Evolutionary conservation across 306 rosid genomes (phyloP).

Genomic region (Hylodesmum podocarpum): DNA sequence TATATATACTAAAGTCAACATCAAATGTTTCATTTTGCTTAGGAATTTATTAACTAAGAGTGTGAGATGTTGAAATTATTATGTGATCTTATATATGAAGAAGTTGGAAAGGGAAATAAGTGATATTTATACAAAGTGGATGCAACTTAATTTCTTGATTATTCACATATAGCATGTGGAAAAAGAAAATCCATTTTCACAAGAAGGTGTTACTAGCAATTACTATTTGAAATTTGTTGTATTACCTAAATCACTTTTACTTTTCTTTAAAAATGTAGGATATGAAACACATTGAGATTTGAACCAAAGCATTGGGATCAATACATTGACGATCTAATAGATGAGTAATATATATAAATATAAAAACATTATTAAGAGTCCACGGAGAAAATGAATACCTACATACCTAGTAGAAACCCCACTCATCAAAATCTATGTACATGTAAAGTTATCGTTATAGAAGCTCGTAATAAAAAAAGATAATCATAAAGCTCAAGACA

Average conservation of each 20-base stretch:
- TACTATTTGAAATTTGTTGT: neutral
- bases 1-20: constrained; percentile 23
- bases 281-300: constrained; percentile 29
- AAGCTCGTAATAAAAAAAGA: constrained; percentile 30
- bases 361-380: constrained; percentile 3
- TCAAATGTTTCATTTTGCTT: constrained; percentile 20
- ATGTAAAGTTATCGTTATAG: constrained; percentile 25
- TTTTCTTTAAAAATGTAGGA: neutral
- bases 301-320: constrained; percentile 46
- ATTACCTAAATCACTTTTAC: neutral
- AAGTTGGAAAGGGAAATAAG: neutral
- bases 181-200: neutral
- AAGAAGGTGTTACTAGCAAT: neutral
- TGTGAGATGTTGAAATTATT: neutral
- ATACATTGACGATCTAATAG: constrained; percentile 33
- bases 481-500: constrained; percentile 32
- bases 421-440: constrained; percentile 48
- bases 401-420: constrained; percentile 38
- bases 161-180: neutral
- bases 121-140: neutral
- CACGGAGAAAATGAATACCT: constrained; percentile 26
- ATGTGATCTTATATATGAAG: neutral
- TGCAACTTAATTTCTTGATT: neutral
- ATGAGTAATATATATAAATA: constrained; percentile 23
- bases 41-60: neutral